These are phyloP conservation scores for Medicago lupulina DNA, from an alignment of 306 rosid species.

Conservation along the genomic window DNA sequence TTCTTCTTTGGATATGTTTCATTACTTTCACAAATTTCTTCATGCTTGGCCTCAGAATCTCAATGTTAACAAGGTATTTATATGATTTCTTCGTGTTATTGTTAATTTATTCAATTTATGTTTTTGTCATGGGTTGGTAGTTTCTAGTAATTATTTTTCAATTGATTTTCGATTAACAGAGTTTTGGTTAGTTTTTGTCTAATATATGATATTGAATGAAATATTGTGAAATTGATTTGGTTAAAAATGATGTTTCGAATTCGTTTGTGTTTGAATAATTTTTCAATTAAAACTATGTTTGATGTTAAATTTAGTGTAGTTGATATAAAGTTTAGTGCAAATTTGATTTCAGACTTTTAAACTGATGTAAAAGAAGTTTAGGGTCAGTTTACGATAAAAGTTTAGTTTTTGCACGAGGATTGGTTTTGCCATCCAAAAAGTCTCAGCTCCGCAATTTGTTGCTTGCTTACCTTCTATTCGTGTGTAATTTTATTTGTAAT, in stretches of 20 bases:
- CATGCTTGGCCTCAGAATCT: constrained; percentile 82
- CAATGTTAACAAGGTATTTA: constrained; percentile 70
- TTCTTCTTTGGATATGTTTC: constrained; percentile 68
- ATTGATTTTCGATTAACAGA: background rate
- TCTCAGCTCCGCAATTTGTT: no score
- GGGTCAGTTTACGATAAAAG: no score
- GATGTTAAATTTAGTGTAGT: background rate
- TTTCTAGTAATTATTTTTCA: background rate
- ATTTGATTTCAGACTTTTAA: background rate
- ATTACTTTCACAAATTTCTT: constrained; percentile 69
- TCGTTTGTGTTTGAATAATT: background rate
- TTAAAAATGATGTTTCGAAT: background rate
- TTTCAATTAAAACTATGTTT: background rate
- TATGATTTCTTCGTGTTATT: background rate
- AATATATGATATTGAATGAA: background rate
- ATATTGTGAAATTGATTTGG: background rate
- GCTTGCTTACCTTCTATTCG: no score
- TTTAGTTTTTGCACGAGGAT: no score
- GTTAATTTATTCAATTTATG: background rate
- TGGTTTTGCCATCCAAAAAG: no score
- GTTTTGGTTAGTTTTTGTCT: background rate
- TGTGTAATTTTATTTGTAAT: no score
- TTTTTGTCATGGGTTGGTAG: background rate
- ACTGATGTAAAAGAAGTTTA: background rate
- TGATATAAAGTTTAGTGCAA: background rate